These are phyloP conservation scores for Isatis tinctoria DNA, from an alignment of 345 rosid species.

Conservation along the genomic window DNA sequence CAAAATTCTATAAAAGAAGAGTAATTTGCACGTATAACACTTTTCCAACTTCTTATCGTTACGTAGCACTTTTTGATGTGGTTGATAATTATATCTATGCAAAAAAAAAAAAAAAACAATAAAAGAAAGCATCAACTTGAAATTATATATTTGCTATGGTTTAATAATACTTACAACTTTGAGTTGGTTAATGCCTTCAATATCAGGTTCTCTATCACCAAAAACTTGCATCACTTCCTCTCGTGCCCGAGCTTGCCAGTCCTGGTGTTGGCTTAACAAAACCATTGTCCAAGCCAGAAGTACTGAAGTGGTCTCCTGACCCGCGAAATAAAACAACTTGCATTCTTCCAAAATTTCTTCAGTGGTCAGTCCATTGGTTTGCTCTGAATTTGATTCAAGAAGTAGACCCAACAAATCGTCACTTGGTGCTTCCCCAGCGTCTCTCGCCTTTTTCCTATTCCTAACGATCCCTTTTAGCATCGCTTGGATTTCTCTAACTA, in stretches of 20 bases:
- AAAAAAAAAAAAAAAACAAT: neutral
- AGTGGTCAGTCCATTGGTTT: constrained; percentile 30
- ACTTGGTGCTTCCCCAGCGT: constrained; percentile 26
- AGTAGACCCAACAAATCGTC: constrained; percentile 44
- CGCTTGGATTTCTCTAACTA: constrained; percentile 30
- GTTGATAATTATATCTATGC: neutral
- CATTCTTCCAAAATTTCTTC: constrained; percentile 64
- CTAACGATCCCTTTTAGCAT: constrained; percentile 34
- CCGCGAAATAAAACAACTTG: constrained; percentile 59
- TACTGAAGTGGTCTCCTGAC: constrained; percentile 57
- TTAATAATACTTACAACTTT: constrained; percentile 39
- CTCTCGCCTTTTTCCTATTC: constrained; percentile 36
- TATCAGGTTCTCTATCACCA: constrained; percentile 28
- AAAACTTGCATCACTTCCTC: constrained; percentile 53
- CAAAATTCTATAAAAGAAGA: neutral
- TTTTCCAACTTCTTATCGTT: neutral
- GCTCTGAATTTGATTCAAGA: constrained; percentile 42
- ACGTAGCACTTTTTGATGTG: neutral
- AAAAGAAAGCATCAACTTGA: neutral
- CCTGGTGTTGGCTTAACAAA: constrained; percentile 39
- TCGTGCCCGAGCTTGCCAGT: constrained; percentile 64
- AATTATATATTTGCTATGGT: neutral
- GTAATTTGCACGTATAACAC: neutral
- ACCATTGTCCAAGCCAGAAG: constrained; percentile 57
- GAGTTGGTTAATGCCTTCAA: constrained; percentile 37